These are phyloP conservation scores for Phyllosticta citribraziliensis DNA, from an alignment of 2,329 filamentous ascomycete species.

Conservation along the genomic window DNA sequence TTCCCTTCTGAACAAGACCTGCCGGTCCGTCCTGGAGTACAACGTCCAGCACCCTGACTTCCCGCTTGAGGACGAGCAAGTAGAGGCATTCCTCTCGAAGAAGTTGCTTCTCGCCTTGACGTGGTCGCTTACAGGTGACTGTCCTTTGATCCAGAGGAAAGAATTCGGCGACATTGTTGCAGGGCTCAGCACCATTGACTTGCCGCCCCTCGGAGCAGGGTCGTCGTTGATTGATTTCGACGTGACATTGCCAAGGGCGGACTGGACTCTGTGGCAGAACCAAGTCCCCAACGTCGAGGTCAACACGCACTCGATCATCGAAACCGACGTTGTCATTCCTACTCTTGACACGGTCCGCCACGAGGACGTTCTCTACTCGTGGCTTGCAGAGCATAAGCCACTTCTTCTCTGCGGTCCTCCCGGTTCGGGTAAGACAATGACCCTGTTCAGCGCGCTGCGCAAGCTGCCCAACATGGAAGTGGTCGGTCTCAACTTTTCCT, in stretches of 20 bases:
- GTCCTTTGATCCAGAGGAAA: conserved; percentile 78
- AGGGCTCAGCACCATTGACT: conserved; percentile 74
- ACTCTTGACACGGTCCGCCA: conserved; percentile 95
- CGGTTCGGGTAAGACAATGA: conserved; percentile 99
- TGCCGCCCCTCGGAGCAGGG: conserved; percentile 65
- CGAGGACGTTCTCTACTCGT: conserved; percentile 98
- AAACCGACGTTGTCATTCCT: conserved; percentile 97
- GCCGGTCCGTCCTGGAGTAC: conserved; percentile 88
- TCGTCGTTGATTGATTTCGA: conserved; percentile 94
- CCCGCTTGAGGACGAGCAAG: conserved; percentile 77
- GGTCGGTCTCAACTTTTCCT: conserved; percentile 98
- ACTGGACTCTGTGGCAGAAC: conserved; percentile 90
- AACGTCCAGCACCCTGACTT: conserved; percentile 93
- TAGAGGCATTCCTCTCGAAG: conserved; percentile 84
- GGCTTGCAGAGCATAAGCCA: conserved; percentile 97
- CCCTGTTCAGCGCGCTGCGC: conserved; percentile 89
- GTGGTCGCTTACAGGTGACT: conserved; percentile 95
- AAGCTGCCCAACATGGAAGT: conserved; percentile 99
- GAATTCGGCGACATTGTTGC: conserved; percentile 77
- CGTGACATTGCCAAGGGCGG: conserved; percentile 72
- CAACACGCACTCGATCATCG: conserved; percentile 95
- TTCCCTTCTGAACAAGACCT: conserved; percentile 88
- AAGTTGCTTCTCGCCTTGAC: conserved; percentile 87
- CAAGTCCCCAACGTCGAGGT: conserved; percentile 92
- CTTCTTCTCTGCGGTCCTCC: conserved; percentile 92